Evolutionary conservation across 2,329 filamentous ascomycete genomes (phyloP), one percentile per base, ranked within the genome.

Genomic region (Phyllachora maydis): DNA sequence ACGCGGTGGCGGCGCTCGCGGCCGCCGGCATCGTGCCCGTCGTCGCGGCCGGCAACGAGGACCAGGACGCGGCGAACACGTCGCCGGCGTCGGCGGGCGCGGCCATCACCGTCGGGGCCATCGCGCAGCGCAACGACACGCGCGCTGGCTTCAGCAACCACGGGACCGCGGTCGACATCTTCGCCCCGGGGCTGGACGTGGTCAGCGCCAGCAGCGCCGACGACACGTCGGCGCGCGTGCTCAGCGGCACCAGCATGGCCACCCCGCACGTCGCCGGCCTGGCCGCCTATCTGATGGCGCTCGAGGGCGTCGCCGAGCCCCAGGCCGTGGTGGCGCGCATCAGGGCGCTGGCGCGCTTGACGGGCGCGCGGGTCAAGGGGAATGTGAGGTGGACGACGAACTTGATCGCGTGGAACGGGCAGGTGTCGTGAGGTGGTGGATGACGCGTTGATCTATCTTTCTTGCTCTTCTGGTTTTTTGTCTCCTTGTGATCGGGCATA

Each of bases 231-330:
- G 54, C 47, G 23, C 43, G 43, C 17, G 41, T 39, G 11, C 45
- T 66, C 22, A 60, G 52, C 34, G 63, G 62, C 24, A 66, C 63
- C 30, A 61, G 58, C 30, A 74, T 73, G 68, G 68, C 72, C 14
- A 59, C 59, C 8, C 72, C 72, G 2, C 70, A 76, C 40, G 56
- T 77, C 25, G 59, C 65, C 22, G 73, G 73, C 22, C 51, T 78
- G 4, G 67, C 65, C 9, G 69, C 68, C 14, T 78, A 77, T 45
- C 47, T 78, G 16, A 67, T 77, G 50, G 36, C 48, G 24, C 52
- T 67, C 26, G 59, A 66, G 45, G 36, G 43, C 25, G 42, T 68
- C 30, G 50, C 42, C 6, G 43, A 46, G 23, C 49, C 59, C 13
- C 45, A 40, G 19, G 45, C 37, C 8, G 53, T 67, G 26, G 46